phyloP scores from a whole-genome alignment of 73 alveolate genomes.

The Paramecium tetraurelia region DNA sequence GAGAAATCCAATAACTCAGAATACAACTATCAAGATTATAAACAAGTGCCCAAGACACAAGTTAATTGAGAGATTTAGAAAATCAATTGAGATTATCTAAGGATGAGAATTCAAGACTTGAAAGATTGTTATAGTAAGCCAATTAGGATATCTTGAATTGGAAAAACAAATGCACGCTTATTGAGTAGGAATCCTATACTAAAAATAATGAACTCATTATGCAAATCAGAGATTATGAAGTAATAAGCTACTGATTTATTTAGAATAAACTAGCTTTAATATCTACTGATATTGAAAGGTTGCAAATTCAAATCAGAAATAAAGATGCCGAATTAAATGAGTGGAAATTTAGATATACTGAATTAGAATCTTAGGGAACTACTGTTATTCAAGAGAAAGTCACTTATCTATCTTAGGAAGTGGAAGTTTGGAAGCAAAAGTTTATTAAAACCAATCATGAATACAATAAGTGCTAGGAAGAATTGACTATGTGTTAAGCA shows the following conservation, averaged over 20 bases:
- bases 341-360: neutral
- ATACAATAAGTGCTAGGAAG: neutral
- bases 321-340: conserved; percentile 10
- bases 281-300: conserved; percentile 11
- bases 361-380: conserved; percentile 26
- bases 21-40: neutral
- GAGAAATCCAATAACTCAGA: neutral
- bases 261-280: neutral
- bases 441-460: conserved; percentile 21
- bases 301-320: neutral
- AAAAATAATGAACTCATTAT: conserved; percentile 20
- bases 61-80: conserved; percentile 13
- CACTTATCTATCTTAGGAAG: neutral
- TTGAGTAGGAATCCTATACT: conserved; percentile 13
- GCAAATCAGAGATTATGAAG: conserved; percentile 3
- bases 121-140: neutral
- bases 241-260: neutral
- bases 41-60: neutral
- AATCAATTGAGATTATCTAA: neutral
- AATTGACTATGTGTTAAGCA: conserved; percentile 40
- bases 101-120: neutral
- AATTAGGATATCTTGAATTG: neutral
- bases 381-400: conserved; percentile 31
- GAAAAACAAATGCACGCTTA: neutral
- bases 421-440: conserved; percentile 19